phyloP scores from a whole-genome alignment of 805 yeast species.

The Saccharomycopsis amapae region DNA sequence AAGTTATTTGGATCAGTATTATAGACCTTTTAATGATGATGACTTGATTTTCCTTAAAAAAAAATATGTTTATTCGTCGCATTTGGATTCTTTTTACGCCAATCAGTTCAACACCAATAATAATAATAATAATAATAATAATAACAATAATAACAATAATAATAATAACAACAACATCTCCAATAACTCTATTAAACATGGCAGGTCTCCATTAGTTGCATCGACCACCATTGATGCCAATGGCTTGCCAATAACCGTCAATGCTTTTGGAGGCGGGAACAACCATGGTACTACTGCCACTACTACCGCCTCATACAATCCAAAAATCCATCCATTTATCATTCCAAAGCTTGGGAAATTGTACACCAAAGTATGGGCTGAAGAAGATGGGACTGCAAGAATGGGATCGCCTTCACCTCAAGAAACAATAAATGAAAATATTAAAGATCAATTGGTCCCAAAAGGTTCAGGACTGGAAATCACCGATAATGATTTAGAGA shows the following conservation, averaged over 20 bases:
- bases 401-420: slow-evolving; percentile 2
- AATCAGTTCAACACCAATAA: slow-evolving; percentile 3
- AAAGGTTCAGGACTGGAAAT: slow-evolving; percentile 53
- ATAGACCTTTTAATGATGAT: slow-evolving; percentile 69
- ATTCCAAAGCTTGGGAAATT: slow-evolving; percentile 82
- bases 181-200: not conserved
- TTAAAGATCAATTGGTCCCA: slow-evolving; percentile 32
- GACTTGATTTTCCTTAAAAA: slow-evolving; percentile 69
- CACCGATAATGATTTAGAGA: slow-evolving; percentile 56
- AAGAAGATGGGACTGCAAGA: slow-evolving; percentile 52
- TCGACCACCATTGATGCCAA: not conserved
- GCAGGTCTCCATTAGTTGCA: slow-evolving; percentile 1
- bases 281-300: slow-evolving; percentile 28
- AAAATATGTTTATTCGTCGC: slow-evolving; percentile 35
- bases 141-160: too few species aligned
- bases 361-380: slow-evolving; percentile 80
- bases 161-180: not conserved
- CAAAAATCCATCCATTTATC: slow-evolving; percentile 61
- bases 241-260: not conserved
- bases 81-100: slow-evolving; percentile 18
- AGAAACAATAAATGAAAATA: slow-evolving; percentile 1
- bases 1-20: slow-evolving; percentile 77
- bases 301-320: slow-evolving; percentile 45
- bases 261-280: slow-evolving; percentile 4
- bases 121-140: not conserved